A percentile compares a stretch with the other conserved stretches of the same genome.
Conservation (phyloP, 2,329 filamentous ascomycete genomes). For the Paraphaeosphaeria minitans region DNA sequence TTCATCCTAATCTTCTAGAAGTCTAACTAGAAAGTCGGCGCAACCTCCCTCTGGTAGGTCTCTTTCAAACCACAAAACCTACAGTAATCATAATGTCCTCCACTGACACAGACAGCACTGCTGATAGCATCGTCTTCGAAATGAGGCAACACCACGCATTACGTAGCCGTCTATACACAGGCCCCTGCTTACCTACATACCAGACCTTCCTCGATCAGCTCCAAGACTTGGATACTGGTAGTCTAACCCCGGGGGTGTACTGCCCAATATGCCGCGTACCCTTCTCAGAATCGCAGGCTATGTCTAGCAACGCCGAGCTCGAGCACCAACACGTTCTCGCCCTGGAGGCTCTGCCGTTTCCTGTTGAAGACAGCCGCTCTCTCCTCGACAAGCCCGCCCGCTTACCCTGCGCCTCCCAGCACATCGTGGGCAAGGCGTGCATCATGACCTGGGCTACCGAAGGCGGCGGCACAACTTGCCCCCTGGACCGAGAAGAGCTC, state of each 20-base stretch:
- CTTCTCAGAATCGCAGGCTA: not conserved
- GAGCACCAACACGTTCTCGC: not conserved
- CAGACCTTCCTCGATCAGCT: not conserved
- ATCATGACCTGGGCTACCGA: not conserved
- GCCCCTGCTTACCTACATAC: not conserved
- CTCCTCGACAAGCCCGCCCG: not conserved
- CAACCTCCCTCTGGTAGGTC: too few species aligned
- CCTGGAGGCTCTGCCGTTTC: slow-evolving; percentile 1
- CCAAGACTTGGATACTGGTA: not conserved
- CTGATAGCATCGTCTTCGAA: not conserved
- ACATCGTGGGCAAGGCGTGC: slow-evolving; percentile 6
- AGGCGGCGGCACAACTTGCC: slow-evolving; percentile 2
- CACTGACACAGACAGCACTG: not conserved
- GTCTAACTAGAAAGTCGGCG: too few species aligned
- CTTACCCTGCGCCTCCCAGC: slow-evolving; percentile 1
- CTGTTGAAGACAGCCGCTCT: not conserved
- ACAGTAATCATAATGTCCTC: not conserved
- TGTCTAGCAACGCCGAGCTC: not conserved
- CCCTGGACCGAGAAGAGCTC: slow-evolving; percentile 3
- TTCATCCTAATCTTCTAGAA: too few species aligned
- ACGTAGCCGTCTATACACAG: not conserved
- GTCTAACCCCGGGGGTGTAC: not conserved
- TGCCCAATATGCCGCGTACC: slow-evolving; percentile 10
- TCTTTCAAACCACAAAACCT: too few species aligned
- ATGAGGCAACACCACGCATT: not conserved